These are phyloP conservation scores for Phytopythium ostracodes DNA, from an alignment of 352 stramenopile species.

Conservation along the genomic window DNA sequence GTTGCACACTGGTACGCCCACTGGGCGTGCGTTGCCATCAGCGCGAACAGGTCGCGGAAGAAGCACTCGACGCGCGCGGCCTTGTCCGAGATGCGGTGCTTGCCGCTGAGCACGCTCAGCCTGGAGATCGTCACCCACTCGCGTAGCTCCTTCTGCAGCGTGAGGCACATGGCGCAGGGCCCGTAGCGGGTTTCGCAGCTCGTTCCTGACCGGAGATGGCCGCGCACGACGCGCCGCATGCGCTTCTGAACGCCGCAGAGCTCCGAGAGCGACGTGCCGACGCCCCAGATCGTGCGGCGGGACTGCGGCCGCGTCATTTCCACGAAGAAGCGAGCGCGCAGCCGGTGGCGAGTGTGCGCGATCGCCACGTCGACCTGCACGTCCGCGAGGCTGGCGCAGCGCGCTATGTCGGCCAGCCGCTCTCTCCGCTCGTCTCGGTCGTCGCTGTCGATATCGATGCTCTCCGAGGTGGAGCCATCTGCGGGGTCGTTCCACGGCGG, in stretches of 20 bases:
- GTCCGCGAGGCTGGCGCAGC: conserved; percentile 48
- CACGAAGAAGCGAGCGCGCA: conserved; percentile 53
- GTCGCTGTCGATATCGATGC: background rate
- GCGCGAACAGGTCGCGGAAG: conserved; percentile 39
- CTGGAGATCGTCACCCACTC: conserved; percentile 32
- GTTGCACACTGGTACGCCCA: conserved; percentile 44
- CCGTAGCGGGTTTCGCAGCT: conserved; percentile 14
- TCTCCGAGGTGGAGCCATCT: background rate
- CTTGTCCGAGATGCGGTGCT: conserved; percentile 41
- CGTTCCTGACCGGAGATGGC: conserved; percentile 18
- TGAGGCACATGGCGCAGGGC: conserved; percentile 37
- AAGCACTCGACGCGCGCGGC: conserved; percentile 38
- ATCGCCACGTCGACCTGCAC: conserved; percentile 40
- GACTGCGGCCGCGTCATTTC: conserved; percentile 30
- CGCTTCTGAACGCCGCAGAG: conserved; percentile 35
- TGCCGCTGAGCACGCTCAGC: conserved; percentile 40
- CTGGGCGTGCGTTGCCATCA: conserved; percentile 32
- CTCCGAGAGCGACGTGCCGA: conserved; percentile 34
- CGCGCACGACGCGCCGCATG: conserved; percentile 33
- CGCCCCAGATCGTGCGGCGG: conserved; percentile 24
- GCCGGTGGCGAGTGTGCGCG: conserved; percentile 39
- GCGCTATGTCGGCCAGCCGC: conserved; percentile 45
- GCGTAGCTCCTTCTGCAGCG: conserved; percentile 34
- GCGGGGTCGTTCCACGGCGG: background rate
- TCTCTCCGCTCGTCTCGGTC: background rate